These are phyloP conservation scores for Citrullus mucosospermus DNA, from an alignment of 306 rosid genomes.

Conservation along the genomic window DNA sequence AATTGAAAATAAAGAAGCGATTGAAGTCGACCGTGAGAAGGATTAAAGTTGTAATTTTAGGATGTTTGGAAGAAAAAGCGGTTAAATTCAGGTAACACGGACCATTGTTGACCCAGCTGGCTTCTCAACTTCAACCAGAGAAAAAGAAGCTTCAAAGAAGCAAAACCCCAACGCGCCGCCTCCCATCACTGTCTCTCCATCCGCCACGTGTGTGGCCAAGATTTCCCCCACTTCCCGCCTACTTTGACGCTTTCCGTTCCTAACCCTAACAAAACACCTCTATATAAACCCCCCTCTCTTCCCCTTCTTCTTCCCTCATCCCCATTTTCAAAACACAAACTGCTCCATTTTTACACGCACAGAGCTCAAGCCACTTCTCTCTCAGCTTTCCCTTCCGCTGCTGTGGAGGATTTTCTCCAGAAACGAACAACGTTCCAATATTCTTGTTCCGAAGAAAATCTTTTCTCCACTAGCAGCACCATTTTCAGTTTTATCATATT, in stretches of 20 bases:
- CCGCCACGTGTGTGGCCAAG: background rate
- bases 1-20: too few species aligned
- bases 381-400: background rate
- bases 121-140: background rate
- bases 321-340: background rate
- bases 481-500: background rate
- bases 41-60: too few species aligned
- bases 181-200: background rate
- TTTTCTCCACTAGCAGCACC: background rate
- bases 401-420: constrained; percentile 7
- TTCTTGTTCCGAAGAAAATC: background rate
- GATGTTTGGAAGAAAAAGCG: too few species aligned
- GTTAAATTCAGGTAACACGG: background rate
- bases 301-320: background rate
- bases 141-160: constrained; percentile 4
- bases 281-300: background rate
- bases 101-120: background rate
- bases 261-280: background rate
- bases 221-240: background rate
- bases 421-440: background rate
- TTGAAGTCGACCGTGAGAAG: too few species aligned
- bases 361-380: background rate
- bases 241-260: background rate
- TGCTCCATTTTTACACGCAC: background rate
- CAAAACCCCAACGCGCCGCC: constrained; percentile 7